phyloP scores from a whole-genome alignment of 169 alveolate genomes.

The Besnoitia besnoiti region DNA sequence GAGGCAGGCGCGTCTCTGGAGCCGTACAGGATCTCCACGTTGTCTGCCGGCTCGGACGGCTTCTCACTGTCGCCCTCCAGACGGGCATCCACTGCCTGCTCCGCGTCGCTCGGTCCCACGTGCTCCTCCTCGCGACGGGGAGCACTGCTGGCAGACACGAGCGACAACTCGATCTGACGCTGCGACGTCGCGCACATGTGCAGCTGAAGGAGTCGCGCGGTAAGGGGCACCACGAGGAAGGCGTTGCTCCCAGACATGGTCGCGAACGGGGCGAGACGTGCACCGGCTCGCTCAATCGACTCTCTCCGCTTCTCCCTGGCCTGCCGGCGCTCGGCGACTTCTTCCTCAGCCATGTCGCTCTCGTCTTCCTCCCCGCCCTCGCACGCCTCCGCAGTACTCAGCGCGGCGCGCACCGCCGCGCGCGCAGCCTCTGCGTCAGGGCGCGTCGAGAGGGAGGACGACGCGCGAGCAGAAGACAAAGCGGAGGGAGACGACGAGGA shows the following conservation, averaged over 20 bases:
- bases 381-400: background rate
- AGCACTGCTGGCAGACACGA: background rate
- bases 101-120: background rate
- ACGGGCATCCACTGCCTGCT: background rate
- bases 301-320: constrained; percentile 36
- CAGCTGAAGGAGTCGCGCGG: constrained; percentile 41
- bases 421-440: constrained; percentile 14
- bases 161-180: background rate
- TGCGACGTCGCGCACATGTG: background rate
- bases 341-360: constrained; percentile 34
- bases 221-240: constrained; percentile 53
- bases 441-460: background rate
- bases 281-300: constrained; percentile 35
- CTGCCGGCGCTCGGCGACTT: constrained; percentile 27
- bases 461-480: background rate
- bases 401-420: background rate
- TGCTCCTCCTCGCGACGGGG: background rate
- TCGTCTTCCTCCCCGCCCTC: background rate
- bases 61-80: background rate
- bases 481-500: background rate
- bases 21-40: background rate
- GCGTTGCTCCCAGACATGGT: constrained; percentile 50
- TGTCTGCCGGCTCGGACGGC: background rate
- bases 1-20: background rate
- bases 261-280: constrained; percentile 34